phyloP scores from a whole-genome alignment of 192 early-diverging fungal species.

The Dimargaris cristalligena region DNA sequence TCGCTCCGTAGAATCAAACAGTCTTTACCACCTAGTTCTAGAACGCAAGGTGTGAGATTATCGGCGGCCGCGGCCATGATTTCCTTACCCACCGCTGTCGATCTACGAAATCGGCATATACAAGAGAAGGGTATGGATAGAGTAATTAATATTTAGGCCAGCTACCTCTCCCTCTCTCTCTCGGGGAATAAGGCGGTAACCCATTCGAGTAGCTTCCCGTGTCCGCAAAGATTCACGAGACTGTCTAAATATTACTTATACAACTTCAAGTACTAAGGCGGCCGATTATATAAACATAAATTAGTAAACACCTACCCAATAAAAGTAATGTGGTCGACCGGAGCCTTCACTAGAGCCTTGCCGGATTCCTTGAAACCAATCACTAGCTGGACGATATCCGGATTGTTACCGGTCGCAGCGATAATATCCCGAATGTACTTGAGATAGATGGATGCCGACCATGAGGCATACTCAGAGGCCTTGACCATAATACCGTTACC shows the following conservation, averaged over 20 bases:
- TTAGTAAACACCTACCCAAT: no score
- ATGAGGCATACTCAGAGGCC: conserved; percentile 68
- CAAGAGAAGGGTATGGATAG: no score
- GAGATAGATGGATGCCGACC: conserved; percentile 54
- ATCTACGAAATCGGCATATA: no score
- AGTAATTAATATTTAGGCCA: no score
- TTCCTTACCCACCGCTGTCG: conserved; percentile 58
- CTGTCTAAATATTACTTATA: no score
- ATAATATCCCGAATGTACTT: conserved; percentile 46
- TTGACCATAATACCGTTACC: conserved; percentile 80
- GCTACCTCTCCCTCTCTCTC: no score
- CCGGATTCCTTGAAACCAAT: conserved; percentile 72
- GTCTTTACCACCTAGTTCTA: conserved; percentile 90
- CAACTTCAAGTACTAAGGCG: no score
- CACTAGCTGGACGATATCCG: conserved; percentile 61
- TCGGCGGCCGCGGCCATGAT: conserved; percentile 55
- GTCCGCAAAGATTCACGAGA: no score
- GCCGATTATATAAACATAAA: no score
- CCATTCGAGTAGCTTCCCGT: no score
- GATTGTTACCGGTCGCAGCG: conserved; percentile 51
- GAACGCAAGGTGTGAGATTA: conserved; percentile 59
- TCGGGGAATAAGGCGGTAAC: no score
- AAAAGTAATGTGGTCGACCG: conserved; percentile 64
- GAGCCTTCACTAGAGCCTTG: conserved; percentile 42
- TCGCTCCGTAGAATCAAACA: conserved; percentile 65